Conservation (phyloP, 345 rosid genomes). For the Brassica carinata region DNA sequence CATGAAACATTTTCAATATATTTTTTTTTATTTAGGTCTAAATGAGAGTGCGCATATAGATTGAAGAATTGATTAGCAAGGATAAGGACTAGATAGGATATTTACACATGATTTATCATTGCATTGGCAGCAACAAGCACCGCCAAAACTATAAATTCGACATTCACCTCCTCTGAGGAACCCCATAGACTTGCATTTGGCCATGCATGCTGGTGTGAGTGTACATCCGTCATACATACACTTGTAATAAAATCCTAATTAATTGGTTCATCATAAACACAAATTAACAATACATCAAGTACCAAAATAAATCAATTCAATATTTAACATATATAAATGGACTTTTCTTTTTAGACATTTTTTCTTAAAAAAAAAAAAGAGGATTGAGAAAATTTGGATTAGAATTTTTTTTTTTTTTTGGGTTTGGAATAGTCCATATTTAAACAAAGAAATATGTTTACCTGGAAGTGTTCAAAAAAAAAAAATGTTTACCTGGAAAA, state of each 20-base stretch:
- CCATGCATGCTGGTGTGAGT: not conserved
- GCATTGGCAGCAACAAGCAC: not conserved
- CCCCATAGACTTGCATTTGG: not conserved
- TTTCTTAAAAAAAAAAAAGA: no score
- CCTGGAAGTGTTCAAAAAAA: not conserved
- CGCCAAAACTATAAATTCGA: not conserved
- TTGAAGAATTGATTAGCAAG: not conserved
- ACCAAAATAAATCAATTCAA: conserved; percentile 1
- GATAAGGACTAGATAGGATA: not conserved
- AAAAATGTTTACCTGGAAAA: not conserved
- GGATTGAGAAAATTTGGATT: not conserved
- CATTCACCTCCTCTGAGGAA: not conserved
- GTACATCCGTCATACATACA: not conserved
- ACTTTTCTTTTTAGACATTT: not conserved
- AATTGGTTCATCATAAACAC: not conserved
- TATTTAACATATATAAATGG: not conserved
- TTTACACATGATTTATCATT: not conserved
- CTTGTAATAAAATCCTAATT: not conserved
- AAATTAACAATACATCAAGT: not conserved
- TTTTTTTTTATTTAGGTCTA: not conserved
- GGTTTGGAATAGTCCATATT: not conserved
- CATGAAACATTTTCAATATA: not conserved
- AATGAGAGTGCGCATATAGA: not conserved
- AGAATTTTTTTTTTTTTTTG: not conserved
- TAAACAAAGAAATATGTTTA: not conserved